These are phyloP conservation scores for Fusarium metavorans DNA, from an alignment of 2,329 filamentous ascomycete species.

Conservation along the genomic window DNA sequence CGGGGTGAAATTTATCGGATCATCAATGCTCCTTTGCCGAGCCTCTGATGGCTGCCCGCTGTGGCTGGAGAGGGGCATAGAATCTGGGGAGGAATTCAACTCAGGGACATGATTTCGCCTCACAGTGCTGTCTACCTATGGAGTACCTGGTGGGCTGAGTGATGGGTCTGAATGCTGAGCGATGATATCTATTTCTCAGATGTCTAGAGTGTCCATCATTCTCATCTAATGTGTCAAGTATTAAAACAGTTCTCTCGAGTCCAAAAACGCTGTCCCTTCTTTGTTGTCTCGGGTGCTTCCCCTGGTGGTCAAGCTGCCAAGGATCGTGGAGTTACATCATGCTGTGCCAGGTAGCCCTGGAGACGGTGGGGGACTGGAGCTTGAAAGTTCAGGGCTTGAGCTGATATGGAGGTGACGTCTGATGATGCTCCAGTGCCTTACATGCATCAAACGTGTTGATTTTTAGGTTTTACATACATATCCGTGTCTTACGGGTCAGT, in stretches of 20 bases:
- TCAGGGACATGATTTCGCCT: background rate
- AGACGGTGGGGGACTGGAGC: conserved; percentile 7
- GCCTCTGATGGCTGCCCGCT: background rate
- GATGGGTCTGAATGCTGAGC: background rate
- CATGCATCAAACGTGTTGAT: background rate
- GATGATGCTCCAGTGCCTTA: conserved; percentile 1
- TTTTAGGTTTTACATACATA: conserved; percentile 3
- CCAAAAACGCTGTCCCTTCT: background rate
- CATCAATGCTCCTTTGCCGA: conserved; percentile 46
- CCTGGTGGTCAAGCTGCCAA: background rate
- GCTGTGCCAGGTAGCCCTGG: background rate
- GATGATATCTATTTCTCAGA: background rate
- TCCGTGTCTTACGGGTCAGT: background rate
- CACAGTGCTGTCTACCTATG: too few species aligned
- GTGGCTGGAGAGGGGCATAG: background rate
- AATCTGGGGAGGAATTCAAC: background rate
- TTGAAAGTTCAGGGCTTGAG: conserved; percentile 27
- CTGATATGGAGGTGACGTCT: conserved; percentile 17
- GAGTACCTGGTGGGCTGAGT: too few species aligned
- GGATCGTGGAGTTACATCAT: background rate
- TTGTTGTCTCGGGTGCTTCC: background rate
- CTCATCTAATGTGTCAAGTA: background rate
- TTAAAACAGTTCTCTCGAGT: background rate
- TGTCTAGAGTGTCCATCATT: background rate
- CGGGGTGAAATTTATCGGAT: conserved; percentile 46